These are phyloP conservation scores for Phytophthora nicotianae DNA, from an alignment of 352 stramenopile genomes.

Conservation along the genomic window DNA sequence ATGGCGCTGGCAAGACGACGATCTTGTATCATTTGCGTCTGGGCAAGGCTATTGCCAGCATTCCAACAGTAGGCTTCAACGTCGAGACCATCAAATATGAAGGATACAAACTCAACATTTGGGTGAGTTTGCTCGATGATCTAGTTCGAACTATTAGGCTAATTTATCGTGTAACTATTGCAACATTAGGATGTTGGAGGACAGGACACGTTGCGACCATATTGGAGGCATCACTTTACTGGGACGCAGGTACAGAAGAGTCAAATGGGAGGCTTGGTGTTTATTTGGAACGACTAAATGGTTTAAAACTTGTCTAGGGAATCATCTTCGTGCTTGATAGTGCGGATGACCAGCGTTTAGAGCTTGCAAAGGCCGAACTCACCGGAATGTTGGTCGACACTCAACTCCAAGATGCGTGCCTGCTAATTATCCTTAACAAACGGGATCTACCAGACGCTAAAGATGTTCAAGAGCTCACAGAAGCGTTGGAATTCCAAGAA, in stretches of 20 bases:
- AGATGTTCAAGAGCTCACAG: conserved; percentile 54
- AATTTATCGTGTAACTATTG: conserved; percentile 1
- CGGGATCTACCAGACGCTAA: conserved; percentile 60
- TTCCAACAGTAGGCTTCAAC: conserved; percentile 86
- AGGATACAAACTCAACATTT: conserved; percentile 81
- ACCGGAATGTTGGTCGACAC: conserved; percentile 69
- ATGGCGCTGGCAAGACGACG: conserved; percentile 81
- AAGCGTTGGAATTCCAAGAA: conserved; percentile 57
- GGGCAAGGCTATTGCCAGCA: conserved; percentile 77
- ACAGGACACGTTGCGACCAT: conserved; percentile 77
- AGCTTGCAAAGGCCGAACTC: conserved; percentile 76
- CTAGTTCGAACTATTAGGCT: background rate
- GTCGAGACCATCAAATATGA: conserved; percentile 80
- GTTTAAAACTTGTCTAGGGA: conserved; percentile 37
- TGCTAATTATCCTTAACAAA: conserved; percentile 84
- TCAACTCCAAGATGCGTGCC: conserved; percentile 69
- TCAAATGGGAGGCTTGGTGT: background rate
- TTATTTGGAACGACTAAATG: background rate
- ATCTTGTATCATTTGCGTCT: conserved; percentile 83
- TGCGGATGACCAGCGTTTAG: conserved; percentile 61
- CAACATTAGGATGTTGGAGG: conserved; percentile 74
- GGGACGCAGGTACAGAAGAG: conserved; percentile 63
- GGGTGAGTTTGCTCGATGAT: conserved; percentile 38
- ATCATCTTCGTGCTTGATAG: conserved; percentile 89
- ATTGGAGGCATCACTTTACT: conserved; percentile 88